phyloP scores from a whole-genome alignment of 2,329 filamentous ascomycete genomes.

The Orbilia javanica region DNA sequence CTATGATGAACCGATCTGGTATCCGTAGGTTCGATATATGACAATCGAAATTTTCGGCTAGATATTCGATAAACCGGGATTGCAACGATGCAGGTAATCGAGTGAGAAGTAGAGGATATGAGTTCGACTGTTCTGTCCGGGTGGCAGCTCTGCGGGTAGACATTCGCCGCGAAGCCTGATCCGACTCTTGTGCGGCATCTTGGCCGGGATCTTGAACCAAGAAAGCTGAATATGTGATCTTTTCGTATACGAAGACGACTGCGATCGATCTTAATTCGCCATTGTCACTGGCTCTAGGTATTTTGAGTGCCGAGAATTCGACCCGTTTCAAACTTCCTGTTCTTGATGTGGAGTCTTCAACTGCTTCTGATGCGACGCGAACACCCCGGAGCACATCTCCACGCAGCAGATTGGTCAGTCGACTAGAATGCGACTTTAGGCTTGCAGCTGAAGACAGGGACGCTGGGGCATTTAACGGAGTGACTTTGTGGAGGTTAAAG shows the following conservation, averaged over 20 bases:
- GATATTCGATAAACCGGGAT: conserved; percentile 39
- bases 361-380: conserved; percentile 38
- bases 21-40: conserved; percentile 39
- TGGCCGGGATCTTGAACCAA: conserved; percentile 22
- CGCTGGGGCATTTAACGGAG: conserved; percentile 33
- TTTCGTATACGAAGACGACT: conserved; percentile 43
- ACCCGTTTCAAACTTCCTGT: conserved; percentile 33
- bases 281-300: background rate
- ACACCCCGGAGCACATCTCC: conserved; percentile 53
- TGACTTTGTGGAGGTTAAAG: conserved; percentile 52
- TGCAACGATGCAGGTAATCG: conserved; percentile 43
- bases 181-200: background rate
- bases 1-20: conserved; percentile 40
- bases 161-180: conserved; percentile 17
- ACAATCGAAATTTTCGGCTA: conserved; percentile 48
- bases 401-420: conserved; percentile 39
- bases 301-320: conserved; percentile 32
- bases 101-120: conserved; percentile 44
- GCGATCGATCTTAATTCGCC: conserved; percentile 15
- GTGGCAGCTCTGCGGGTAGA: conserved; percentile 23
- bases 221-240: conserved; percentile 47
- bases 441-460: conserved; percentile 26
- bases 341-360: conserved; percentile 34
- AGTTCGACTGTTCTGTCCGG: conserved; percentile 24
- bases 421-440: conserved; percentile 39